Base-by-base conservation (phyloP, 768 basidiomycete species). In the Pleurotus salmoneostramineus region DNA sequence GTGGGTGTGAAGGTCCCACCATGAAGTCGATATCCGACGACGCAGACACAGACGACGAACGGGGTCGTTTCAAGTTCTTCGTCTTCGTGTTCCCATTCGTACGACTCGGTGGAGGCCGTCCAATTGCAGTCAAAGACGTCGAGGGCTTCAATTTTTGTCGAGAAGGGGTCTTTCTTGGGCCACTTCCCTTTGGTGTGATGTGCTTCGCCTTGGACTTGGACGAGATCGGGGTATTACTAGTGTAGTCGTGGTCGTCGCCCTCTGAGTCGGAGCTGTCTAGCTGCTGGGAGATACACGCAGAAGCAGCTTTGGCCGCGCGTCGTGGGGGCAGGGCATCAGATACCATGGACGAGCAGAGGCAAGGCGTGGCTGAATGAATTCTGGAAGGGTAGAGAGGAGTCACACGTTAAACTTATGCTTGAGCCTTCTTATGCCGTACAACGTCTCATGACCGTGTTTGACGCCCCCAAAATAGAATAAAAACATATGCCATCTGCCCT, bases 251-350 rank as follows among this genome's bases (percentile, higher is more conserved):
- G 44, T 11, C 50, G 15, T 55, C 52, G 34, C 43, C 17, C 10
- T 55, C 52, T 10, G 52, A 55, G 32, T 55, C 52, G 10, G 52
- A 55, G 11, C 36, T 42, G 40, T 55, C 40, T 11, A 55, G 52
- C 21, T 55, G 52, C 21, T 42, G 36, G 12, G 52, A 36, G 14
- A 55, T 55, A 31, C 27, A 42, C 11, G 52, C 52, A 12, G 36
- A 40, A 21, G 52, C 52, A 43, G 36, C 52, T 43, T 42, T 55
- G 27, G 52, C 52, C 17, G 52, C 52, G 27, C 52, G 52, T 43
- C 52, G 52, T 10, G 48, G 27, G 7, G 48, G 48, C 48, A 49
- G 7, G 33, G 33, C 21, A 27, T 27, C 21, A 27, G 21, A 27
- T 27, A 27, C 21, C 21, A 27, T 27, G 34, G 15, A 35, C 8